Evolutionary conservation across 129 eudicot genomes (phyloP).

Genomic region (Ambrosia artemisiifolia): DNA sequence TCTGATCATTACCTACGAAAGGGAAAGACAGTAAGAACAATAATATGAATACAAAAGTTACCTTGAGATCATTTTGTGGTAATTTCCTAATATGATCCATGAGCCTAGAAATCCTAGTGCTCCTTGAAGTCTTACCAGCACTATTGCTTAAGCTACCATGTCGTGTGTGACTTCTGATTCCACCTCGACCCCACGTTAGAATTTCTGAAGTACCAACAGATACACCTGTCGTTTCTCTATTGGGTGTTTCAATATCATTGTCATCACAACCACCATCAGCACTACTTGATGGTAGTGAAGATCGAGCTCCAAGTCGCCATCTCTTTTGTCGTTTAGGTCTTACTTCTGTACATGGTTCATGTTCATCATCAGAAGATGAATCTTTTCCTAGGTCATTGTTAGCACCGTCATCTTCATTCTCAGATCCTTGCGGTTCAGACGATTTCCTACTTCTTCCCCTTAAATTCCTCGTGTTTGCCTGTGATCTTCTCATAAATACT

Average conservation of each 20-base stretch:
- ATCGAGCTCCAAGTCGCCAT: slow-evolving; percentile 37
- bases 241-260: not conserved
- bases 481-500: slow-evolving; percentile 46
- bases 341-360: slow-evolving; percentile 29
- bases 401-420: slow-evolving; percentile 16
- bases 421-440: slow-evolving; percentile 33
- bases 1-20: too few relatives aligned
- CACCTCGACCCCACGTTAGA: slow-evolving; percentile 80
- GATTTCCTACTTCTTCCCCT: slow-evolving; percentile 32
- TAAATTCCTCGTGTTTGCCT: slow-evolving; percentile 25
- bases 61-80: slow-evolving; percentile 54
- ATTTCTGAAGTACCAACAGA: slow-evolving; percentile 35
- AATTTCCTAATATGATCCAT: slow-evolving; percentile 50
- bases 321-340: slow-evolving; percentile 55
- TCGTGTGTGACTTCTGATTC: slow-evolving; percentile 69
- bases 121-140: slow-evolving; percentile 50
- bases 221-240: not conserved
- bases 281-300: slow-evolving; percentile 31
- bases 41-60: slow-evolving; percentile 7
- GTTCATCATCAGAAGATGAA: slow-evolving; percentile 27
- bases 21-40: too few relatives aligned
- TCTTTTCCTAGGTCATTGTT: slow-evolving; percentile 17
- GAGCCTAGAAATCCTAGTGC: slow-evolving; percentile 47
- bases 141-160: slow-evolving; percentile 50
- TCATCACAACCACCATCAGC: slow-evolving; percentile 30